A percentile compares a stretch with the other conserved stretches of the same genome.
phyloP scores from a whole-genome alignment of 2,329 filamentous ascomycete species.

The Aspergillus texensis region DNA sequence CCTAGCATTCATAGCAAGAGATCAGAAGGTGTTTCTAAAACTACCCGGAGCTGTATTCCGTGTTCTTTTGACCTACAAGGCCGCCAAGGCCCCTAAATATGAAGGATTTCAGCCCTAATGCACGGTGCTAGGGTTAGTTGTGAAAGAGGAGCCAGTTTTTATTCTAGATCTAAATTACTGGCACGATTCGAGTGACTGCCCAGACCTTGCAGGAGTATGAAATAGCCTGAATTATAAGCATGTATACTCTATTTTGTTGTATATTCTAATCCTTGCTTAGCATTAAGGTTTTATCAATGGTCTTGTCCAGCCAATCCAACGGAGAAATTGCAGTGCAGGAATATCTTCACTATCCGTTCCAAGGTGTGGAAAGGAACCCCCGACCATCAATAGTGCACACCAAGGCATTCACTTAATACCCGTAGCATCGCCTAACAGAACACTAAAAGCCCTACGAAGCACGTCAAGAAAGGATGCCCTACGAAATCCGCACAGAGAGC shows the following conservation, averaged over 20 bases:
- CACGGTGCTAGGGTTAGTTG: not conserved
- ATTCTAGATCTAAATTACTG: not conserved
- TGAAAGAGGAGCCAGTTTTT: not conserved
- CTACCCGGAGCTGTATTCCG: not conserved
- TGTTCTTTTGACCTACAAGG: not conserved
- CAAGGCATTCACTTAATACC: rapidly evolving
- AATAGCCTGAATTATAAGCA: not conserved
- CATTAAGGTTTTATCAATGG: no score
- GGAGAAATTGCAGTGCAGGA: not conserved
- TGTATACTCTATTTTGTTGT: not conserved
- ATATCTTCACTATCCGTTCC: not conserved
- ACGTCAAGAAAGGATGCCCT: no score
- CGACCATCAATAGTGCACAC: not conserved
- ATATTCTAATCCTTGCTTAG: no score
- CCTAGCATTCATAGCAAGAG: no score
- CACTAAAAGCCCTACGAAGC: not conserved
- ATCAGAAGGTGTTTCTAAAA: no score
- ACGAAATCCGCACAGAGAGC: not conserved
- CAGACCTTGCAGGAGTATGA: not conserved
- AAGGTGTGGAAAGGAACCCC: not conserved
- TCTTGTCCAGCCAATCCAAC: not conserved
- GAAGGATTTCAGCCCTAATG: not conserved
- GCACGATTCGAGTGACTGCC: no score
- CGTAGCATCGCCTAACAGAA: not conserved
- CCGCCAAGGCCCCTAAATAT: not conserved